A percentile compares a stretch with the other conserved stretches of the same genome.
Evolutionary conservation across 164 flowering plant species (phyloP).

Genomic region (Vitis rotundifolia): DNA sequence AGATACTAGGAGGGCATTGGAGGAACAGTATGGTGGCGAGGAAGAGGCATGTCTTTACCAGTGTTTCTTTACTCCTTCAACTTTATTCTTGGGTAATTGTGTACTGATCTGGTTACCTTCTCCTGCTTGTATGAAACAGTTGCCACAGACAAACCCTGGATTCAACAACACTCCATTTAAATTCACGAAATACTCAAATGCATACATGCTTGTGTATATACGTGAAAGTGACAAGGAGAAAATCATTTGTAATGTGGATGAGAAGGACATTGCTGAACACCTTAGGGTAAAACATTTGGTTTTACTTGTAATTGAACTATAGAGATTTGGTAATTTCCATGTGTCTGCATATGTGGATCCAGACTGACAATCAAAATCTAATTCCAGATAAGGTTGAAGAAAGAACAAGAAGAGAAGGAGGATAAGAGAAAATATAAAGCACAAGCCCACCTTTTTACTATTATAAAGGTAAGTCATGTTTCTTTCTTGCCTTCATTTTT

Average conservation of each 20-base stretch:
- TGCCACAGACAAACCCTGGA: slow-evolving; percentile 89
- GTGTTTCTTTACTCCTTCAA: background rate
- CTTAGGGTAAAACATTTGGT: slow-evolving; percentile 54
- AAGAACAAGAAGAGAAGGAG: slow-evolving; percentile 91
- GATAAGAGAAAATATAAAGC: slow-evolving; percentile 85
- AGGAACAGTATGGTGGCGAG: slow-evolving; percentile 93
- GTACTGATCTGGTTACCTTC: slow-evolving; percentile 7
- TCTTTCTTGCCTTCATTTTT: background rate
- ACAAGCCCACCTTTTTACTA: slow-evolving; percentile 81
- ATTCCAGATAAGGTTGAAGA: slow-evolving; percentile 75
- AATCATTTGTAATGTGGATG: slow-evolving; percentile 81
- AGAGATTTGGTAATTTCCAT: background rate
- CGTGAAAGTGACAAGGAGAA: slow-evolving; percentile 92
- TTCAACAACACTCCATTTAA: slow-evolving; percentile 82
- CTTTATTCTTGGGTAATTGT: background rate
- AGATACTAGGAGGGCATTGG: slow-evolving; percentile 73
- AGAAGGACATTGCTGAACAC: slow-evolving; percentile 91
- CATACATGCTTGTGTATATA: slow-evolving; percentile 94
- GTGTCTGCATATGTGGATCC: background rate
- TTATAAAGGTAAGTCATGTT: slow-evolving; percentile 61
- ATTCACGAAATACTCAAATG: slow-evolving; percentile 91
- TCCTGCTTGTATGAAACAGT: slow-evolving; percentile 34
- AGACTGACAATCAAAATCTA: slow-evolving; percentile 2
- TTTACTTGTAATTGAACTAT: background rate
- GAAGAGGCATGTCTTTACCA: slow-evolving; percentile 59